Conservation (phyloP, 208 protist genomes). For the Naegleria fowleri region DNA sequence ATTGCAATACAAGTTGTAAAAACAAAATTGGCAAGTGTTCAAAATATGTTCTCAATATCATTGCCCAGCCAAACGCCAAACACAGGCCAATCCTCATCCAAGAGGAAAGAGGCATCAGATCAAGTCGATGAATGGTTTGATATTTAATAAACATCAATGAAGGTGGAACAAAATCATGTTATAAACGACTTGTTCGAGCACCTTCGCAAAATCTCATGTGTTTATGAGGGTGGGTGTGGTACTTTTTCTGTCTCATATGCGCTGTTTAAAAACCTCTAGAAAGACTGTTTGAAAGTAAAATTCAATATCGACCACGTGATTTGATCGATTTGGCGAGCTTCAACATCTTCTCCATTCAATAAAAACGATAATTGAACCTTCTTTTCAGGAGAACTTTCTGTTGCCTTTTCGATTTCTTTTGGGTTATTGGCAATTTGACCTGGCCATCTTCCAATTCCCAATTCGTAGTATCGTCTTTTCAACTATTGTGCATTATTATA, state of each 20-base stretch:
- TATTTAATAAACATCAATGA: neutral
- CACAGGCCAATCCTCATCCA: neutral
- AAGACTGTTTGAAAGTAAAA: neutral
- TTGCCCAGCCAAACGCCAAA: neutral
- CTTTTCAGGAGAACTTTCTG: neutral
- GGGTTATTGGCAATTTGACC: neutral
- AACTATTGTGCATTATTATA: too few relatives aligned
- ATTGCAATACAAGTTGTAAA: neutral
- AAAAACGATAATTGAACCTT: neutral
- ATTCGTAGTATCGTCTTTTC: conserved; percentile 1
- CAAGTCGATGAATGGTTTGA: neutral
- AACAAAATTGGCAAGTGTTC: neutral
- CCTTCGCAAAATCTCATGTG: too few relatives aligned
- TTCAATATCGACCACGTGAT: neutral
- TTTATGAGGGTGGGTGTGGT: too few relatives aligned
- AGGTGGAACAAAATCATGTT: too few relatives aligned
- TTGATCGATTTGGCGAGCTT: neutral
- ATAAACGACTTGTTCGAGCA: too few relatives aligned
- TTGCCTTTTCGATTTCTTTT: neutral
- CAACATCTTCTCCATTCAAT: neutral
- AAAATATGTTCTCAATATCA: neutral
- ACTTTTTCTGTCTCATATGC: too few relatives aligned
- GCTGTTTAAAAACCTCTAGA: too few relatives aligned
- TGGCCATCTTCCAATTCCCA: neutral
- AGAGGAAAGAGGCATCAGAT: neutral